A percentile compares a stretch with the other conserved stretches of the same genome.
phyloP scores from a whole-genome alignment of 148 eudicot genomes.

The Rhododendron molle region DNA sequence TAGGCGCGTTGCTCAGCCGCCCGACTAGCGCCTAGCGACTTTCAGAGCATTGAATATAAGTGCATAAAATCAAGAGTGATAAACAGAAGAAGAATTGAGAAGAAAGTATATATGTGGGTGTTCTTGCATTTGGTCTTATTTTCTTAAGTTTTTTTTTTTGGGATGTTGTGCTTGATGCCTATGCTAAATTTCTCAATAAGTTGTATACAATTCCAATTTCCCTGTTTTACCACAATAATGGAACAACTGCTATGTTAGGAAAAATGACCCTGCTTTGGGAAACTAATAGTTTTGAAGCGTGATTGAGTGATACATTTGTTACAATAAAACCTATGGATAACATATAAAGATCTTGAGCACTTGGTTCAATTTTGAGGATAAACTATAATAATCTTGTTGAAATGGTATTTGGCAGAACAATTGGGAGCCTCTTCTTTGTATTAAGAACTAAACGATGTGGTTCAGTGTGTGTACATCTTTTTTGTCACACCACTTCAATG shows the following conservation, averaged over 20 bases:
- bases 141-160: background rate
- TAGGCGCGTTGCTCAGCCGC: too few relatives aligned
- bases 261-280: background rate
- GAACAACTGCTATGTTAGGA: conserved; percentile 1
- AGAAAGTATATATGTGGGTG: background rate
- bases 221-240: background rate
- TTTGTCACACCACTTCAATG: too few relatives aligned
- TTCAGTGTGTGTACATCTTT: too few relatives aligned
- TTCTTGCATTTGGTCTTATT: background rate
- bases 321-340: background rate
- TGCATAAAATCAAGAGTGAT: background rate
- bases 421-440: background rate
- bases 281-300: background rate
- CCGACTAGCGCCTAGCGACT: too few relatives aligned
- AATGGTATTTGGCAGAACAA: background rate
- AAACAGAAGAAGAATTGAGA: background rate
- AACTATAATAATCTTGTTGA: background rate
- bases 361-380: background rate
- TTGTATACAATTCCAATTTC: background rate
- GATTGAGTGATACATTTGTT: background rate
- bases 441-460: background rate
- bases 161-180: background rate
- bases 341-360: background rate
- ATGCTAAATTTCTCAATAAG: background rate
- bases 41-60: background rate